These are phyloP conservation scores for Misopates orontium DNA, from an alignment of 257 asterid species.

Conservation along the genomic window DNA sequence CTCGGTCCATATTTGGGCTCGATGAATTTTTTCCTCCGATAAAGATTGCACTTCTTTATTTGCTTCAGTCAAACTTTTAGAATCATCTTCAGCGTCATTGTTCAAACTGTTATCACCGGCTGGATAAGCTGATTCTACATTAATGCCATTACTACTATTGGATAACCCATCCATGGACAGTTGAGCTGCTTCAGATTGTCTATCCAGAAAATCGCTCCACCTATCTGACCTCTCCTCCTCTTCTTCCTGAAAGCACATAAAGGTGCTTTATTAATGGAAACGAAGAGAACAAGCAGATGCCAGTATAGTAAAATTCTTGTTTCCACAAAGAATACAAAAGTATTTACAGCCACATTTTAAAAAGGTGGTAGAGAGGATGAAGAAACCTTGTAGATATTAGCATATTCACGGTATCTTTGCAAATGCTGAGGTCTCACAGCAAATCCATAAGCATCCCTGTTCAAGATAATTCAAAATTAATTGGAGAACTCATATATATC, in stretches of 20 bases:
- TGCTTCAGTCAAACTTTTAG: constrained; percentile 28
- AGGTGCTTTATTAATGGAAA: neutral
- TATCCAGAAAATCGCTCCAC: constrained; percentile 75
- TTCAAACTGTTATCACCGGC: constrained; percentile 32
- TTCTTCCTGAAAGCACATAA: constrained; percentile 63
- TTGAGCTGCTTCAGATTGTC: constrained; percentile 55
- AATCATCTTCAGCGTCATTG: constrained; percentile 9
- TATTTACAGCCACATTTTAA: no score
- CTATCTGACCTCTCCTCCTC: constrained; percentile 93
- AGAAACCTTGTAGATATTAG: constrained; percentile 81
- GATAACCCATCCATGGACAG: constrained; percentile 42
- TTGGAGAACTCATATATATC: constrained; percentile 13
- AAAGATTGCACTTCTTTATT: constrained; percentile 36
- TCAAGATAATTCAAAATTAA: constrained; percentile 23
- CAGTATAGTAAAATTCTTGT: neutral
- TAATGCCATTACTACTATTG: constrained; percentile 20
- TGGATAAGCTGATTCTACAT: constrained; percentile 33
- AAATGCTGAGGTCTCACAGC: constrained; percentile 93
- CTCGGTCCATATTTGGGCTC: constrained; percentile 67
- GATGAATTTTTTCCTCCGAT: constrained; percentile 43
- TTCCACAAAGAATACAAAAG: no score
- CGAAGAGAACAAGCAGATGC: neutral
- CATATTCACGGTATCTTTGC: constrained; percentile 87
- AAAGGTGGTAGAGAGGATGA: constrained; percentile 1
- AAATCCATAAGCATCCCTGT: constrained; percentile 97